Evolutionary conservation across 345 rosid genomes (phyloP).

Genomic region (Brassica carinata): DNA sequence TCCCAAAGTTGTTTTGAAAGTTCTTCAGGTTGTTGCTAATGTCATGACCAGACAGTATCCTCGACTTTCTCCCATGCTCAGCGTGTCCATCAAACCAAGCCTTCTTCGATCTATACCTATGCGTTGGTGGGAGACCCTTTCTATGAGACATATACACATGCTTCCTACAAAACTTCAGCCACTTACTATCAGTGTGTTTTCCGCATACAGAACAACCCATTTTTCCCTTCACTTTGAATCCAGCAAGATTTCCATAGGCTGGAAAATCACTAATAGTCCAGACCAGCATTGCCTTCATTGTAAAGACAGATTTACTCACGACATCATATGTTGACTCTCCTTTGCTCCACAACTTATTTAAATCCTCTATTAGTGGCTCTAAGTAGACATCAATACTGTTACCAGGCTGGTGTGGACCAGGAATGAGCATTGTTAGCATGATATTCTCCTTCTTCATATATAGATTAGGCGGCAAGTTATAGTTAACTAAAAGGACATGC

Average conservation of each 20-base stretch:
- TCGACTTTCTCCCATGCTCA: background rate
- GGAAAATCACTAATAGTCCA: conserved; percentile 1
- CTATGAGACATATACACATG: no score
- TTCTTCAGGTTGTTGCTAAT: background rate
- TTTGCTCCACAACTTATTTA: background rate
- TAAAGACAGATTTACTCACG: background rate
- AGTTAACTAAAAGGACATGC: no score
- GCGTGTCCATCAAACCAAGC: background rate
- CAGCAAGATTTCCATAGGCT: background rate
- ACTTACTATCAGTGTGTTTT: background rate
- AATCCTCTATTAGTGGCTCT: background rate
- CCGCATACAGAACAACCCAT: background rate
- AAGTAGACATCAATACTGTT: conserved; percentile 4
- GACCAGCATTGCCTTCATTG: background rate
- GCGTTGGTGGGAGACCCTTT: background rate
- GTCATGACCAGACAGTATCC: background rate
- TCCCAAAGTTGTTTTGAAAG: background rate
- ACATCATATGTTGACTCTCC: background rate
- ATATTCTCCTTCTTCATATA: background rate
- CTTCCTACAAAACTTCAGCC: no score
- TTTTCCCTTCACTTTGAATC: background rate
- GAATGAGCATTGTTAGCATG: background rate
- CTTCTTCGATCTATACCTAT: background rate
- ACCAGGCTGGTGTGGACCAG: background rate
- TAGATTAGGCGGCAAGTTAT: no score